phyloP scores from a whole-genome alignment of 1,284 basidiomycete species.

The Leccinum pachyderme region DNA sequence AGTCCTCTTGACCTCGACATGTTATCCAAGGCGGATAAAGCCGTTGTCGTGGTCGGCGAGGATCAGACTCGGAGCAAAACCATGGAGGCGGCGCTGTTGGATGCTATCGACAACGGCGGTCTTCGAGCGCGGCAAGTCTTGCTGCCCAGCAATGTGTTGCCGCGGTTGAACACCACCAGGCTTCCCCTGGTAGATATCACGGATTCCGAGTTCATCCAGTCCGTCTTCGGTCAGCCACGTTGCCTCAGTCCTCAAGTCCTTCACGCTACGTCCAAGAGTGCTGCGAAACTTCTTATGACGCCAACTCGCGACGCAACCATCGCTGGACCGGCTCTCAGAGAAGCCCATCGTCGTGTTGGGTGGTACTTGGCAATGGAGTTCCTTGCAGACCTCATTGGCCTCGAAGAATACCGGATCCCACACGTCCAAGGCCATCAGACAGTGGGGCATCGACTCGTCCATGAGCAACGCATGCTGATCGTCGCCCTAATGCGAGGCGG shows the following conservation, averaged over 20 bases:
- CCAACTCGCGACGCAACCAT: conserved; percentile 13
- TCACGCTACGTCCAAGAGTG: conserved; percentile 11
- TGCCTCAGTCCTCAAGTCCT: conserved; percentile 8
- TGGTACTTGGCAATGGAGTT: conserved; percentile 13
- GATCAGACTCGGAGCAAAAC: conserved; percentile 7
- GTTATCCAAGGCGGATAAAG: conserved; percentile 13
- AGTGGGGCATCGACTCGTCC: conserved; percentile 10
- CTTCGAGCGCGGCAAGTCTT: conserved; percentile 11
- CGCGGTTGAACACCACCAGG: conserved; percentile 12
- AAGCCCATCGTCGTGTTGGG: conserved; percentile 11
- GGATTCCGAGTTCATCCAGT: conserved; percentile 8
- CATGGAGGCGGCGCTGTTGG: conserved; percentile 8
- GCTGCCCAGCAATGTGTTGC: conserved; percentile 10
- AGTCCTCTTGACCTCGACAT: conserved; percentile 11
- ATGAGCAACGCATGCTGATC: conserved; percentile 9
- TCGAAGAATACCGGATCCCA: conserved; percentile 11
- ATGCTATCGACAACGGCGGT: conserved; percentile 10
- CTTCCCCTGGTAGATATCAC: conserved; percentile 12
- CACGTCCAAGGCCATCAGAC: conserved; percentile 11
- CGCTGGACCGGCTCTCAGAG: conserved; percentile 12
- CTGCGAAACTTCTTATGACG: conserved; percentile 9
- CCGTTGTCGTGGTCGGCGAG: conserved; percentile 9
- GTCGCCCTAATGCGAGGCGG: conserved; percentile 10
- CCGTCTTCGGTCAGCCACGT: conserved; percentile 9
- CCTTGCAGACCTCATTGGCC: conserved; percentile 12